Evolutionary conservation across 2,329 filamentous ascomycete species (phyloP).

Genomic region (Pseudogymnoascus sp.): DNA sequence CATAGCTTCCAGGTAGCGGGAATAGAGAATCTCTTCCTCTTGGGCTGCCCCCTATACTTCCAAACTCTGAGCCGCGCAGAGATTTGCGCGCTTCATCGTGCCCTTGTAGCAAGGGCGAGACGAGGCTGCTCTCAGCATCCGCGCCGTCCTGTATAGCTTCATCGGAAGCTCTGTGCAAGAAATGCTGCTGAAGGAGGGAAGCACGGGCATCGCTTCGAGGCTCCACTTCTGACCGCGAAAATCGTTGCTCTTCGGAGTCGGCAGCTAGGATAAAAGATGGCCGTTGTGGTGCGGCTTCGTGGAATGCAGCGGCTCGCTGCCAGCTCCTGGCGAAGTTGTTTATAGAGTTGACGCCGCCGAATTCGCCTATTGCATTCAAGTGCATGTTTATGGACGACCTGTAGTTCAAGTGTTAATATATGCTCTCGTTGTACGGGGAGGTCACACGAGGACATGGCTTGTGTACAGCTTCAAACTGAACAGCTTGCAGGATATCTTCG

Average conservation of each 20-base stretch:
- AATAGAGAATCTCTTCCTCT: slow-evolving; percentile 47
- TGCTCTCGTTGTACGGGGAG: background rate
- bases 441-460: background rate
- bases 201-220: slow-evolving; percentile 23
- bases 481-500: background rate
- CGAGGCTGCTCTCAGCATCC: slow-evolving; percentile 15
- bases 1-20: slow-evolving; percentile 66
- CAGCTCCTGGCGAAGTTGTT: slow-evolving; percentile 89
- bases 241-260: slow-evolving; percentile 40
- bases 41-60: slow-evolving; percentile 31
- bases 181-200: slow-evolving; percentile 46
- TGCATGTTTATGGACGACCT: slow-evolving; percentile 56
- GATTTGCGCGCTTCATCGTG: slow-evolving; percentile 13
- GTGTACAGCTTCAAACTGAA: background rate
- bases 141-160: slow-evolving; percentile 27
- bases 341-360: slow-evolving; percentile 88
- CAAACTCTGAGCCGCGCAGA: slow-evolving; percentile 23
- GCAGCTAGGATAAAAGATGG: slow-evolving; percentile 65
- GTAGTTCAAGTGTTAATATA: background rate
- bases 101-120: slow-evolving; percentile 32
- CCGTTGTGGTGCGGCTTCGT: slow-evolving; percentile 76
- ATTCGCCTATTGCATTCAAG: slow-evolving; percentile 56
- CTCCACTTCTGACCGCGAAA: slow-evolving; percentile 25
- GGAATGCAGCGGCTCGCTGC: slow-evolving; percentile 83
- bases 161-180: slow-evolving; percentile 36